A percentile compares a stretch with the other conserved stretches of the same genome.
Evolutionary conservation across 225 moss, liverwort and hornwort species (phyloP).

Genomic region (Climacium dendroides): DNA sequence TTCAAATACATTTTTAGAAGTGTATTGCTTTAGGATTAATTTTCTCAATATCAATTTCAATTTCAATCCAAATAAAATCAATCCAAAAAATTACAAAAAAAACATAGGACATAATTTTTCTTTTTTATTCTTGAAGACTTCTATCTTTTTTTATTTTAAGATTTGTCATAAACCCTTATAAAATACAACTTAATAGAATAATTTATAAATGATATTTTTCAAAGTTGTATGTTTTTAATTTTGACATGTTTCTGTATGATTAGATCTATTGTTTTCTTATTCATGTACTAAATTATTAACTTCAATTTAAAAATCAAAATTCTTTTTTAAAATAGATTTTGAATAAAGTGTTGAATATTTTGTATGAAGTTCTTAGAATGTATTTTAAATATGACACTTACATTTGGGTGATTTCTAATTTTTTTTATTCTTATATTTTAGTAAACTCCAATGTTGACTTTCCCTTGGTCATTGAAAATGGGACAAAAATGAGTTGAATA

Average conservation of each 20-base stretch:
- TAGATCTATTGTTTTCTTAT: neutral
- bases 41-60: too few relatives aligned
- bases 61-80: neutral
- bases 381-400: neutral
- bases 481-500: neutral
- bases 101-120: neutral
- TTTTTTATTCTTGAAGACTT: neutral
- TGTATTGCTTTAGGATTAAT: too few relatives aligned
- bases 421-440: too few relatives aligned
- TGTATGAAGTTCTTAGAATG: neutral
- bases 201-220: accelerated
- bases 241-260: neutral
- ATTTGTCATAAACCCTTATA: neutral
- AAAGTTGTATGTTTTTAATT: neutral
- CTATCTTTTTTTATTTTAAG: neutral
- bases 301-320: neutral
- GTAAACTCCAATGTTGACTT: neutral
- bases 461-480: neutral
- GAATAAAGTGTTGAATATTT: neutral
- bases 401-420: neutral
- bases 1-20: neutral
- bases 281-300: neutral
- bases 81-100: neutral
- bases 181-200: neutral
- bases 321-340: neutral